phyloP scores from a whole-genome alignment of 169 alveolate genomes.

The Ichthyophthirius multifiliis region DNA sequence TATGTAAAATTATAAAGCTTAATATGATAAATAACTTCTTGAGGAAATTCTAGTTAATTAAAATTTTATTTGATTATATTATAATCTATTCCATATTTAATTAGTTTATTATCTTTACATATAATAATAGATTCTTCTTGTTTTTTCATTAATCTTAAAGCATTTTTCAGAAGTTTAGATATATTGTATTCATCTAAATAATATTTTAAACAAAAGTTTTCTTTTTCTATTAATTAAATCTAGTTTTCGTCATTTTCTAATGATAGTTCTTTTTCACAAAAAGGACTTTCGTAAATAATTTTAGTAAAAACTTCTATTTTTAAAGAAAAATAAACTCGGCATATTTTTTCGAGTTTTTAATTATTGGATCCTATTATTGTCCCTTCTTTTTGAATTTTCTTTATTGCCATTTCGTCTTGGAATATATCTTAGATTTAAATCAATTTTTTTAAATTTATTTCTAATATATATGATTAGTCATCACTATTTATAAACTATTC shows the following conservation, averaged over 20 bases:
- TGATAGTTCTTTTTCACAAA: too few species aligned
- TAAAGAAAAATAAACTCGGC: neutral
- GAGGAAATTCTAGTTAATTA: constrained; percentile 12
- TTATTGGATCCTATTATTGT: constrained; percentile 15
- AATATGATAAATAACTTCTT: constrained; percentile 10
- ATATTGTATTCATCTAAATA: constrained; percentile 31
- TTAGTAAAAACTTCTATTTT: neutral
- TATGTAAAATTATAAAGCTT: constrained; percentile 23
- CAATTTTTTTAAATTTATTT: constrained; percentile 22
- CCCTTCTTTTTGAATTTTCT: too few species aligned
- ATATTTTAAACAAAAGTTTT: neutral
- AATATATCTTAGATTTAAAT: constrained; percentile 32
- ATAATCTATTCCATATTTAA: constrained; percentile 34
- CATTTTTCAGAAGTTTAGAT: constrained; percentile 17
- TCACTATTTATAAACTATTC: neutral
- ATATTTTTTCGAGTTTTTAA: constrained; percentile 32
- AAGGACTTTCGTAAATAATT: neutral
- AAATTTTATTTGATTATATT: constrained; percentile 24
- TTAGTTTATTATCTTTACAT: constrained; percentile 2
- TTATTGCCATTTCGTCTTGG: constrained; percentile 19
- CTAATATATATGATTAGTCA: neutral
- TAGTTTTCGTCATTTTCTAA: too few species aligned
- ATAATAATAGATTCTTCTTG: constrained; percentile 1
- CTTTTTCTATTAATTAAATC: neutral
- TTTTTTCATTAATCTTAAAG: constrained; percentile 29